Conservation (phyloP, 2,329 filamentous ascomycete genomes). For the Zymoseptoria pseudotritici region DNA sequence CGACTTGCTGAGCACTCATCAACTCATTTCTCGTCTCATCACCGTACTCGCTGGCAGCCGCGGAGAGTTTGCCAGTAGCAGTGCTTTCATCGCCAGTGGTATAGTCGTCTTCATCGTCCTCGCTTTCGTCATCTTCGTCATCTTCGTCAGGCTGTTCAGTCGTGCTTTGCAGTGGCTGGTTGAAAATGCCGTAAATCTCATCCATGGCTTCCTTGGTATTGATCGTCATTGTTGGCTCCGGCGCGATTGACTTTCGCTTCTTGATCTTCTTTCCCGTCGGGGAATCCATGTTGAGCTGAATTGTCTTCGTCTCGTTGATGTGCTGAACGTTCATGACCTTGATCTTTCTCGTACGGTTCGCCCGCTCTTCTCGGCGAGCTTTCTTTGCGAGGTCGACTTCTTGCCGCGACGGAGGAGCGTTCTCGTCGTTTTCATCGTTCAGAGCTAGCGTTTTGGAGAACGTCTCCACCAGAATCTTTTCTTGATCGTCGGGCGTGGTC, state of each 20-base stretch:
- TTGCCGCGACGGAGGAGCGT: slow-evolving; percentile 33
- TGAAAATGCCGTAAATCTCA: slow-evolving; percentile 96
- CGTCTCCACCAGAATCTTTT: slow-evolving; percentile 21
- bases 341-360: slow-evolving; percentile 49
- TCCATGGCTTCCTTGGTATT: slow-evolving; percentile 93
- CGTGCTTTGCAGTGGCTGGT: slow-evolving; percentile 62
- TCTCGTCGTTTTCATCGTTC: slow-evolving; percentile 42
- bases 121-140: slow-evolving; percentile 57
- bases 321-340: slow-evolving; percentile 74
- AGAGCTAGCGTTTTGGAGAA: slow-evolving; percentile 26
- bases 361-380: slow-evolving; percentile 41
- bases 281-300: slow-evolving; percentile 89
- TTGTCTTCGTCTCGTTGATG: slow-evolving; percentile 74
- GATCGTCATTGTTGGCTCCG: slow-evolving; percentile 96
- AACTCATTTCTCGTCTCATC: slow-evolving; percentile 53
- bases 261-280: slow-evolving; percentile 77
- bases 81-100: slow-evolving; percentile 82
- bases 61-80: slow-evolving; percentile 60
- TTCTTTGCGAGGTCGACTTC: slow-evolving; percentile 39
- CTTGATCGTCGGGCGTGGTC: slow-evolving; percentile 7
- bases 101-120: slow-evolving; percentile 64
- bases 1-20: slow-evolving; percentile 28
- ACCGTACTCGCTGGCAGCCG: slow-evolving; percentile 55
- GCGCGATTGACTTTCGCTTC: slow-evolving; percentile 65
- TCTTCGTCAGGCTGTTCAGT: slow-evolving; percentile 47